These are phyloP conservation scores for Xylariaceae sp. DNA, from an alignment of 2,329 filamentous ascomycete genomes.

Conservation along the genomic window DNA sequence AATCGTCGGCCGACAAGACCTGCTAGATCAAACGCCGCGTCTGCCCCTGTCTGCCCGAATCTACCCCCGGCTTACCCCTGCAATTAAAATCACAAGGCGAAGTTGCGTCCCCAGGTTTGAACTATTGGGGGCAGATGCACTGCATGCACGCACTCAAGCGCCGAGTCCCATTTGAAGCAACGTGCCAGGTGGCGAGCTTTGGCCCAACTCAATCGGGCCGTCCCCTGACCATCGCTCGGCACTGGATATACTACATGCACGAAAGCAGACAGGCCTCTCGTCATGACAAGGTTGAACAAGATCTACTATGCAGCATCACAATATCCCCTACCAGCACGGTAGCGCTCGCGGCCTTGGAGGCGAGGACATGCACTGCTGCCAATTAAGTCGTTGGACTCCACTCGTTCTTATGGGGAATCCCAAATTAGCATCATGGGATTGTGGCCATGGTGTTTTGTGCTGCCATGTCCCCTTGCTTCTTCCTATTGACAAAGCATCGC, in stretches of 20 bases:
- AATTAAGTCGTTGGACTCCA: too few species aligned
- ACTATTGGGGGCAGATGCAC: neutral
- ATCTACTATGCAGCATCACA: too few species aligned
- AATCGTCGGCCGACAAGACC: slow-evolving; percentile 15
- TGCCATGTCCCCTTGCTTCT: neutral
- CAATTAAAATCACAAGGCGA: slow-evolving; percentile 25
- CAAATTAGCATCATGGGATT: slow-evolving; percentile 9
- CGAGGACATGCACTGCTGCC: neutral
- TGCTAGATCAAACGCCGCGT: slow-evolving; percentile 22
- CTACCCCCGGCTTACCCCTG: slow-evolving; percentile 13
- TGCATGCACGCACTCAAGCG: too few species aligned
- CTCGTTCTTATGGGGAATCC: neutral
- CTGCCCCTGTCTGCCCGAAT: neutral
- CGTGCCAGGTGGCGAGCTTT: too few species aligned
- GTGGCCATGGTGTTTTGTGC: neutral
- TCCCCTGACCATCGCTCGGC: slow-evolving; percentile 6
- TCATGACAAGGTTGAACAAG: too few species aligned
- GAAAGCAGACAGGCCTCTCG: too few species aligned
- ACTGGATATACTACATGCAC: neutral
- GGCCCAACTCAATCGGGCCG: slow-evolving; percentile 23
- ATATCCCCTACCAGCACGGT: too few species aligned
- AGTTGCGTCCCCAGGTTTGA: too few species aligned
- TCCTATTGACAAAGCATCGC: slow-evolving; percentile 7
- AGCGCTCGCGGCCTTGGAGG: too few species aligned
- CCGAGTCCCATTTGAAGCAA: too few species aligned